Base-by-base conservation (phyloP, 83 land plant genomes). In the Picea mariana region DNA sequence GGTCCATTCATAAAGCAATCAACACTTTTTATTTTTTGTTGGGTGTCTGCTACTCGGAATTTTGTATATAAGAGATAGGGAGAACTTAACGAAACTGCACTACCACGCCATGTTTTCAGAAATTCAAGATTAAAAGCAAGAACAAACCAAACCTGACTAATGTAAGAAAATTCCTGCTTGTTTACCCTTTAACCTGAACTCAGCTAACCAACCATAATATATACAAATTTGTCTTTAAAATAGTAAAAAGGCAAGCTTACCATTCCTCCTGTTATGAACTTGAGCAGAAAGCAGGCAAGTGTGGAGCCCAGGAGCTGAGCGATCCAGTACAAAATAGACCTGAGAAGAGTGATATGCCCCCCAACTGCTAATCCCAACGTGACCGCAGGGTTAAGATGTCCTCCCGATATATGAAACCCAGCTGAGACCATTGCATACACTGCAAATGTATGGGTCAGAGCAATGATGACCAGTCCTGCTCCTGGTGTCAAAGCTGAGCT, bases 341-440 rank as follows among this genome's bases (percentile, higher is more conserved):
- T 64, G 81, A 89, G 15, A 17, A 95, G 27, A 20, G 92, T 93
- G 87, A 95, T 90, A 85, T 90, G 90, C 16, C 97, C 97, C 4
- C 94, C 97, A 15, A 89, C 84, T 47, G 84, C 87, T 9, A 95
- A 81, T 15, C 91, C 92, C 3, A 95, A 87, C 9, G 97, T 95
- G 67, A 95, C 97, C 0, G 96, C 97, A 0, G 97, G 97, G 84
- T 95, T 95, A 0, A 95, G 81, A 67, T 95, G 97, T 47, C 92
- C 97, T 17, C 96, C 97, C 44, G 97, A 95, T 40, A 93, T 80
- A 80, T 87, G 91, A 4, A 93, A 80, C 3, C 88, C 95, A 40
- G 91, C 89, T 1, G 97, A 83, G 34, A 93, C 81, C 88, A 91
- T 86, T 67, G 86, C 94, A 15, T 86, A 93, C 34, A 95, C 87